A percentile compares a stretch with the other conserved stretches of the same genome.
These are phyloP conservation scores for Uronychia binucleata DNA, from an alignment of 73 alveolate genomes.

Conservation along the genomic window DNA sequence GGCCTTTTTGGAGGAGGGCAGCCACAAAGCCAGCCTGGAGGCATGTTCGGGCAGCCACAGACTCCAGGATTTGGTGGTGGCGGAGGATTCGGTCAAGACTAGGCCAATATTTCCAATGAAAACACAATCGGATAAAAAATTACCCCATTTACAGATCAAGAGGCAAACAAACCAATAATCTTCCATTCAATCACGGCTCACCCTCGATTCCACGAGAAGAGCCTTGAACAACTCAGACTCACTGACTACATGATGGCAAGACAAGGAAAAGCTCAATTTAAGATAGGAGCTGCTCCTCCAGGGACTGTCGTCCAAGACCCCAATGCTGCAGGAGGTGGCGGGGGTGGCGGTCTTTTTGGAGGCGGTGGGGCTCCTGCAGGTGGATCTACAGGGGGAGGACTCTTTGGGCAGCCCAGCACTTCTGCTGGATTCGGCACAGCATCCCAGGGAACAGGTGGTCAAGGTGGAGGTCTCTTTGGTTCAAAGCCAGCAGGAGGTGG, in stretches of 20 bases:
- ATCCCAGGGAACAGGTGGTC: neutral
- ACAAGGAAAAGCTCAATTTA: neutral
- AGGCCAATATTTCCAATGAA: neutral
- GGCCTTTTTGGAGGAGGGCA: neutral
- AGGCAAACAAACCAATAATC: neutral
- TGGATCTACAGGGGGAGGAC: neutral
- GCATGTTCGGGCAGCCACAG: too few relatives aligned
- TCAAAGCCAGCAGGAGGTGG: neutral
- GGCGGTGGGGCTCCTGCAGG: neutral
- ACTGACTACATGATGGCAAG: neutral
- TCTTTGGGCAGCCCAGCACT: too few relatives aligned
- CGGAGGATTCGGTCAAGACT: neutral
- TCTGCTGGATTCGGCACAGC: neutral
- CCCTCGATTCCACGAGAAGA: neutral
- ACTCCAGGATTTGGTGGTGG: neutral
- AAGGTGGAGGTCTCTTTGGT: neutral
- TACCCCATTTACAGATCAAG: neutral
- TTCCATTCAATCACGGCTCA: neutral
- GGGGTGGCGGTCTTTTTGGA: neutral
- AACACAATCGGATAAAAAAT: neutral
- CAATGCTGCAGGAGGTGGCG: neutral
- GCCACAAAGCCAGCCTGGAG: neutral
- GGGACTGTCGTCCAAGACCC: neutral
- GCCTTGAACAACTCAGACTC: neutral
- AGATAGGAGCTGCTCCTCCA: neutral